Evolutionary conservation across 2,329 filamentous ascomycete species (phyloP).

Genomic region (Trichoderma oligosporum): DNA sequence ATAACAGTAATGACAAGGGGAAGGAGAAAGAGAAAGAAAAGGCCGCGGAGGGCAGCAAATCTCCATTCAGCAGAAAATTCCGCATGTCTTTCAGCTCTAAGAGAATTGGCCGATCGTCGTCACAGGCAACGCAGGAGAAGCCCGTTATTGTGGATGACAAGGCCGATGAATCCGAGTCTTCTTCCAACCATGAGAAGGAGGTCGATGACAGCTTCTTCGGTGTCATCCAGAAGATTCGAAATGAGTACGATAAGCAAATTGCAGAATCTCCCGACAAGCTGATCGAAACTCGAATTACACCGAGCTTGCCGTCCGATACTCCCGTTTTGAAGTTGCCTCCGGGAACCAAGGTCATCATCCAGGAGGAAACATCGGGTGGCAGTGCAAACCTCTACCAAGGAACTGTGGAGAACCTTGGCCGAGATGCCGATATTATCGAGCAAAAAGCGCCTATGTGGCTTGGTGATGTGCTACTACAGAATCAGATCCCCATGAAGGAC

Average conservation of each 20-base stretch:
- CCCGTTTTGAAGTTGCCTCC: constrained; percentile 70
- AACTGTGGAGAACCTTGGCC: constrained; percentile 72
- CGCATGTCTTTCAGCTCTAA: constrained; percentile 80
- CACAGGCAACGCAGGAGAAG: constrained; percentile 60
- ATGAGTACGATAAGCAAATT: constrained; percentile 67
- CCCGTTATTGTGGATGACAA: constrained; percentile 73
- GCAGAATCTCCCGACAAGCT: constrained; percentile 50
- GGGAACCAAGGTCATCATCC: constrained; percentile 64
- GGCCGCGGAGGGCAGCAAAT: constrained; percentile 51
- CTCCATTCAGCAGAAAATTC: constrained; percentile 81
- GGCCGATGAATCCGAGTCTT: constrained; percentile 62
- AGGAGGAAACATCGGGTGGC: constrained; percentile 63
- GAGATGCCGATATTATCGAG: constrained; percentile 79
- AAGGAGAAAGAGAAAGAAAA: constrained; percentile 46
- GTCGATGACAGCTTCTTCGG: constrained; percentile 73
- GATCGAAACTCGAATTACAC: constrained; percentile 62
- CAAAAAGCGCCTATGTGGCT: constrained; percentile 88
- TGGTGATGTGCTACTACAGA: constrained; percentile 80
- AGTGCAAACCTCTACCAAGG: constrained; percentile 87
- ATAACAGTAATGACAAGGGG: constrained; percentile 46
- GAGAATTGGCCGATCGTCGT: constrained; percentile 70
- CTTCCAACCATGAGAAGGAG: constrained; percentile 64
- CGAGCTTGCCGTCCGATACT: constrained; percentile 68
- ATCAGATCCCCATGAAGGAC: constrained; percentile 81
- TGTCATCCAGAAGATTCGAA: constrained; percentile 66